phyloP scores from a whole-genome alignment of 2,329 filamentous ascomycete species.

The Mycosphaerella sp. region DNA sequence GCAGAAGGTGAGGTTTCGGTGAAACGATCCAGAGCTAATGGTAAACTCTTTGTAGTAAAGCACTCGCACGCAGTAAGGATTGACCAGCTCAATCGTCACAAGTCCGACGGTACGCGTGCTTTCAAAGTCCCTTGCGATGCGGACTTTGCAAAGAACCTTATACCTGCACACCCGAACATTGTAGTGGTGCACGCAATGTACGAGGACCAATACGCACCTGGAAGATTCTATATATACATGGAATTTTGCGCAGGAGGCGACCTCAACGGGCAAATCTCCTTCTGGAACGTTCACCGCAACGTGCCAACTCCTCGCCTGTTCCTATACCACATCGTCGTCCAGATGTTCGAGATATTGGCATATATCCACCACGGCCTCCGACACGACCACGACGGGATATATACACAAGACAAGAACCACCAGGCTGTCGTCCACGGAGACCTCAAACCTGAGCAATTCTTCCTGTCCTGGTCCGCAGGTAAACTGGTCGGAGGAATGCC shows the following conservation, averaged over 20 bases:
- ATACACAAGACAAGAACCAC: slow-evolving; percentile 11
- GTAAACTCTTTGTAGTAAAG: background rate
- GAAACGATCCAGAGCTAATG: background rate
- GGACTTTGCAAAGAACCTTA: background rate
- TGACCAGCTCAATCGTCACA: too few species aligned
- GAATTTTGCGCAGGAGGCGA: slow-evolving; percentile 13
- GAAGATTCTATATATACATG: slow-evolving; percentile 1
- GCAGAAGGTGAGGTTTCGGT: background rate
- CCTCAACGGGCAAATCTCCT: slow-evolving; percentile 5
- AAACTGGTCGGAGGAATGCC: slow-evolving; percentile 11
- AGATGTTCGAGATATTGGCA: slow-evolving; percentile 15
- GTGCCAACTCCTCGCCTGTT: slow-evolving; percentile 6
- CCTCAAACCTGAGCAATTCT: slow-evolving; percentile 21
- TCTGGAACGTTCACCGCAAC: background rate
- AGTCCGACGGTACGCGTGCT: background rate
- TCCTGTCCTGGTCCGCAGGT: slow-evolving; percentile 13
- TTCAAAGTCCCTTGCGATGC: slow-evolving; percentile 3
- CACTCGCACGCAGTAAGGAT: background rate
- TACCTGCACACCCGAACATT: slow-evolving; percentile 1
- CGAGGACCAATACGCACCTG: background rate
- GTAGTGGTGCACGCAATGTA: background rate
- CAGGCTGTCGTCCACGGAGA: slow-evolving; percentile 17
- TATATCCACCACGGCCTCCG: slow-evolving; percentile 22
- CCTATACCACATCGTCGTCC: slow-evolving; percentile 15
- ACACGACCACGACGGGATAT: slow-evolving; percentile 2